Evolutionary conservation across 2,329 filamentous ascomycete species (phyloP).

Genomic region (Erysiphe pulchra): DNA sequence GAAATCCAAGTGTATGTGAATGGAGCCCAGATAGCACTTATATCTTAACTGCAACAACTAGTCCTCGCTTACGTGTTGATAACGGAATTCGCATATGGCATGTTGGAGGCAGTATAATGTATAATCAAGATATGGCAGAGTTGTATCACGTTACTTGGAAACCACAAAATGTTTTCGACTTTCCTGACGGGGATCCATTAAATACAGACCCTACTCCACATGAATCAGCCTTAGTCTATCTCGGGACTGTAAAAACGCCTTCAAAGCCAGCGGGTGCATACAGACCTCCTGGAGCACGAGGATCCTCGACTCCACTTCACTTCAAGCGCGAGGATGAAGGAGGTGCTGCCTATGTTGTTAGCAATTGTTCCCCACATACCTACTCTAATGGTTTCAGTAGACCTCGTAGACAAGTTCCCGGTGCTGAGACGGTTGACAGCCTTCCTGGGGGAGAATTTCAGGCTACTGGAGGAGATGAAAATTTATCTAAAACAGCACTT

Average conservation of each 20-base stretch:
- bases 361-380: slow-evolving; percentile 45
- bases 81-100: slow-evolving; percentile 95
- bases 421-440: slow-evolving; percentile 51
- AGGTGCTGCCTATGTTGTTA: slow-evolving; percentile 58
- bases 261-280: slow-evolving; percentile 96
- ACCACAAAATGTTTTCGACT: slow-evolving; percentile 37
- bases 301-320: slow-evolving; percentile 64
- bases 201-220: slow-evolving; percentile 53
- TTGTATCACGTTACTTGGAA: slow-evolving; percentile 81
- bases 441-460: slow-evolving; percentile 34
- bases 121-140: slow-evolving; percentile 84
- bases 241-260: slow-evolving; percentile 73
- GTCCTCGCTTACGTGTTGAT: slow-evolving; percentile 80
- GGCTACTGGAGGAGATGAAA: slow-evolving; percentile 35
- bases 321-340: slow-evolving; percentile 98
- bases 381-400: slow-evolving; percentile 53
- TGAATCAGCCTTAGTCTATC: slow-evolving; percentile 53
- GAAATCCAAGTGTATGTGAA: slow-evolving; percentile 85
- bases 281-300: slow-evolving; percentile 77
- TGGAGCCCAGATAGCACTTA: slow-evolving; percentile 94
- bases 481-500: slow-evolving; percentile 55
- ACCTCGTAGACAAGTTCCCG: slow-evolving; percentile 56
- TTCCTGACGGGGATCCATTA: slow-evolving; percentile 43
- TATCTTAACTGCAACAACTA: slow-evolving; percentile 94
- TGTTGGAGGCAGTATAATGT: slow-evolving; percentile 68